Base-by-base conservation (phyloP, 345 rosid species). In the Corchorus olitorius region DNA sequence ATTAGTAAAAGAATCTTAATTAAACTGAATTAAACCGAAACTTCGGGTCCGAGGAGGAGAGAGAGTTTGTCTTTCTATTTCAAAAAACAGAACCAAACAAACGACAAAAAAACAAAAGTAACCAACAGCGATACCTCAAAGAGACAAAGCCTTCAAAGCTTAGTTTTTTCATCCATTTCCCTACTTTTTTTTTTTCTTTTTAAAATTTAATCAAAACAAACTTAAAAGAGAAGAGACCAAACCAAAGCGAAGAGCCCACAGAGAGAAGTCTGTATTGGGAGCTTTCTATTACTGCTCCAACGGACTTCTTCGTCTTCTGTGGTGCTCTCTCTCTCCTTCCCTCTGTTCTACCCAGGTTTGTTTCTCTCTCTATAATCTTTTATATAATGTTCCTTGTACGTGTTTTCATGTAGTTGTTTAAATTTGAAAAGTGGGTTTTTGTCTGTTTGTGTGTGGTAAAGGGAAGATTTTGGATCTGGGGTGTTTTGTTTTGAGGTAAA, bases 251-350 rank as follows among this genome's bases (percentile, higher is more conserved):
- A 66, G 76, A 74, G 81, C 73, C 75, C 82, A 66, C 80, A 8
- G 78, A 14, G 66, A 39, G 75, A 37, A 58, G 73, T 52, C 67
- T 69, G 78, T 76, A 48, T 72, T 50, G 7, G 77, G 71, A 65
- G 71, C 54, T 73, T 43, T 50, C 41, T 45, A 65, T 70, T 65
- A 48, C 80, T 81, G 76, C 79, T 76, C 79, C 83, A 79, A 79
- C 81, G 81, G 73, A 61, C 74, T 66, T 72, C 75, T 78, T 69
- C 75, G 13, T 19, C 65, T 59, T 73, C 67, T 59, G 70, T 75
- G 78, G 52, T 77, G 68, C 75, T 65, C 56, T 77, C 73, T 66
- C 77, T 20, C 27, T 52, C 52, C 34, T 41, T 27, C 35, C 61
- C 39, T 37, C 3, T 74, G 48, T 71, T 20, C 58, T 75, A 5